Evolutionary conservation across 345 rosid genomes (phyloP), one percentile per base, ranked within the genome.

Genomic region (Turnera subulata): DNA sequence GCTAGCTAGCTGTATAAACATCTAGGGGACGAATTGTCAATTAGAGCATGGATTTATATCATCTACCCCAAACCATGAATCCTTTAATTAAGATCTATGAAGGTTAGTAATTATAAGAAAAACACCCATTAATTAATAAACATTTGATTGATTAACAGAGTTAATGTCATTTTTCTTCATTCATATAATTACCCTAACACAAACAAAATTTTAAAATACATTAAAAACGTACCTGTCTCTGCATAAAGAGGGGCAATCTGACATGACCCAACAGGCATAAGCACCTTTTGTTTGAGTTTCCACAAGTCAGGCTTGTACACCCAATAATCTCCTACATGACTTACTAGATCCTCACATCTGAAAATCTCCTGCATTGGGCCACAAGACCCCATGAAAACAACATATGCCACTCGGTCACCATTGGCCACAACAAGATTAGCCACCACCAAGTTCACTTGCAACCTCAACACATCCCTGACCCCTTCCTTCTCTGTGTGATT

Each of bases 191-290:
- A n/a, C n/a, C n/a, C n/a, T n/a, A n/a, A n/a, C n/a, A n/a, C n/a
- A n/a, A n/a, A n/a, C n/a, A n/a, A n/a, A n/a, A n/a, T n/a, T n/a
- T n/a, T n/a, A n/a, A n/a, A n/a, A n/a, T n/a, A n/a, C n/a, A n/a
- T n/a, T n/a, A n/a, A n/a, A n/a, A 68, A 59, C 62, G 40, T 19
- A 82, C 98, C 91, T 56, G 70, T 51, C 29, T 66, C 56, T 6
- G 80, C 69, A 52, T 52, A 66, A 1, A 81, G 59, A 51, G 83
- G 61, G 55, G 88, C 89, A 58, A 86, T 59, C 37, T 68, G 86
- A 84, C 98, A 92, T 64, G 98, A 71, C 13, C 98, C 98, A 56
- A 76, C 73, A 7, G 98, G 96, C 96, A 92, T 82, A 9, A 70
- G 52, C 40, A 85, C 76, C 71, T 79, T 83, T 32, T 83, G 91